Evolutionary conservation across 192 early-diverging fungal genomes (phyloP).

Genomic region (Tieghemiomyces parasiticus): DNA sequence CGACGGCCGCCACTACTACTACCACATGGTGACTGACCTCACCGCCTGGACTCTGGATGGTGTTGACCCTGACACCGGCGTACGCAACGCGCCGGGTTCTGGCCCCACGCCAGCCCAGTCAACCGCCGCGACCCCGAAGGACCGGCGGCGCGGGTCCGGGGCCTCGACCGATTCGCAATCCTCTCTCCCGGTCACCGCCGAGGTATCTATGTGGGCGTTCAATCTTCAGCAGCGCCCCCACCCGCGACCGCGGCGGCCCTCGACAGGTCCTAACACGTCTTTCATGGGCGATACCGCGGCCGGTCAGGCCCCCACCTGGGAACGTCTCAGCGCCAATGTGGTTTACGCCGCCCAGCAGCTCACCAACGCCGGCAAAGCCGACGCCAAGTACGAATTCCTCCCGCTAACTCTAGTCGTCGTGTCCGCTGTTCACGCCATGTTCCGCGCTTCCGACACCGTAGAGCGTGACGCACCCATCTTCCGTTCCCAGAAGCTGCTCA

Average conservation of each 20-base stretch:
- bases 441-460: constrained; percentile 63
- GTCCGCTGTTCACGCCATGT: constrained; percentile 65
- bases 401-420: constrained; percentile 43
- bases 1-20: constrained; percentile 44
- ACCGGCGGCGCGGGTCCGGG: constrained; percentile 3
- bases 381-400: constrained; percentile 37
- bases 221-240: constrained; percentile 17
- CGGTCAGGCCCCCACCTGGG: constrained; percentile 32
- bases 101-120: no score
- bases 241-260: constrained; percentile 23
- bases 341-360: constrained; percentile 36
- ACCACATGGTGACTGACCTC: constrained; percentile 52
- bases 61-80: constrained; percentile 21
- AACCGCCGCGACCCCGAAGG: constrained; percentile 15
- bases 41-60: constrained; percentile 36
- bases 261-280: constrained; percentile 20
- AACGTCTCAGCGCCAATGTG: constrained; percentile 27
- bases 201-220: constrained; percentile 14
- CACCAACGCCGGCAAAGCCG: constrained; percentile 29
- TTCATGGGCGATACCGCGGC: constrained; percentile 13
- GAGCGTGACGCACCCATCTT: constrained; percentile 51
- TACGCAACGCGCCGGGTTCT: constrained; percentile 19
- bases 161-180: background rate
- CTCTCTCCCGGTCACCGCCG: constrained; percentile 19
- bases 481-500: constrained; percentile 45